Evolutionary conservation across 2,329 filamentous ascomycete species (phyloP), one percentile per base, ranked within the genome.

Genomic region (Colletotrichum sp.): DNA sequence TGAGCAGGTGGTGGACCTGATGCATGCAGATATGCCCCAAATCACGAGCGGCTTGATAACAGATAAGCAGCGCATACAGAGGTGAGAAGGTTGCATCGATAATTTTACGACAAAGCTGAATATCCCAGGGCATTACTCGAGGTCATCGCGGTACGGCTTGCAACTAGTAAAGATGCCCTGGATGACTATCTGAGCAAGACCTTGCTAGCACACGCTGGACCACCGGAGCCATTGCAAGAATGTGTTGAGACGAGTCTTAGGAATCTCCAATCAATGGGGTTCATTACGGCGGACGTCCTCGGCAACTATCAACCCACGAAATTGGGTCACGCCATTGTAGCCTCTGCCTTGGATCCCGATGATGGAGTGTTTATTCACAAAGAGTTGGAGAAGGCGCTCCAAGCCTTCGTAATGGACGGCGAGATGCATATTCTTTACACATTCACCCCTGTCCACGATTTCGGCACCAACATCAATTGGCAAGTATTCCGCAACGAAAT

Each of bases 341-440:
- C 92, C 12, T 95, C 94, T 5, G 92, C 92, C 2, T 89, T 96
- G 44, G 91, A 94, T 67, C 94, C 94, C 0, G 93, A 95, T 75
- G 94, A 96, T 79, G 94, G 94, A 1, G 84, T 95, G 2, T 96
- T 95, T 79, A 89, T 96, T 21, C 87, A 95, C 79, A 88, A 91
- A 62, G 94, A 96, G 82, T 87, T 96, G 64, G 88, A 89, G 73
- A 90, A 90, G 78, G 93, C 94, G 1, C 87, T 96, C 4, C 87
- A 90, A 76, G 93, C 93, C 2, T 96, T 96, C 80, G 94, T 95
- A 15, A 93, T 96, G 90, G 94, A 96, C 80, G 93, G 93, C 6
- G 94, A 96, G 77, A 93, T 96, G 92, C 94, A 96, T 80, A 90
- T 95, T 15, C 89, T 95, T 63, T 96, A 96, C 81, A 92, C 92